Evolutionary conservation across 176 grass and related monocot genomes (phyloP).

Genomic region (Rhynchospora pubera): DNA sequence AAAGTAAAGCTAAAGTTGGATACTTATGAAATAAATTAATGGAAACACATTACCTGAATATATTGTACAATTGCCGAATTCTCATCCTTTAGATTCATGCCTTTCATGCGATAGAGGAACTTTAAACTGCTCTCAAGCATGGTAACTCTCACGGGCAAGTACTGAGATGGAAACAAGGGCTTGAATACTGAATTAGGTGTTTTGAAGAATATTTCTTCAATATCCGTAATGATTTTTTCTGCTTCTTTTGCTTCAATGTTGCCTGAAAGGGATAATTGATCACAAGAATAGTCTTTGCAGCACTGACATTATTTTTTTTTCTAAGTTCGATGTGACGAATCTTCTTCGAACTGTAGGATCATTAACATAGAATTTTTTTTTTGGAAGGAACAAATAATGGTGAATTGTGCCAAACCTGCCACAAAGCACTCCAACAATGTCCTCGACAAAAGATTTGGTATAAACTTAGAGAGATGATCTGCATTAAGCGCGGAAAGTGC

Average conservation of each 20-base stretch:
- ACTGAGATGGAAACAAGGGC: conserved; percentile 68
- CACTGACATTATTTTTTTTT: not conserved
- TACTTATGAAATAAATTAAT: not conserved
- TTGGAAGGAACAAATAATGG: not conserved
- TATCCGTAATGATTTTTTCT: conserved; percentile 52
- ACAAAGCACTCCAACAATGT: conserved; percentile 81
- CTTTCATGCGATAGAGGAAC: conserved; percentile 55
- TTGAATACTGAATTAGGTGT: conserved; percentile 49
- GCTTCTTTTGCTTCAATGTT: conserved; percentile 82
- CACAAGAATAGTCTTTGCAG: not conserved
- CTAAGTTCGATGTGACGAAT: not conserved
- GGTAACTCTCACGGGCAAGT: conserved; percentile 52
- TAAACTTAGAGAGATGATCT: conserved; percentile 49
- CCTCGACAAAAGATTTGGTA: conserved; percentile 48
- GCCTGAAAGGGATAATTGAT: conserved; percentile 31
- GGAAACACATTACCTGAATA: conserved; percentile 56
- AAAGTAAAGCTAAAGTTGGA: not conserved
- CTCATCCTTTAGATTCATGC: conserved; percentile 65
- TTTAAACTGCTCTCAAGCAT: conserved; percentile 79
- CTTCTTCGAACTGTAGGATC: not conserved
- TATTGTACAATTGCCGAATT: conserved; percentile 90
- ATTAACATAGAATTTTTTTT: not conserved
- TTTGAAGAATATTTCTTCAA: conserved; percentile 69
- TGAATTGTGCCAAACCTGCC: conserved; percentile 40
- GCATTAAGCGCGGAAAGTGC: conserved; percentile 60